Percentiles rank a stretch among this genome's conserved stretches.
phyloP scores from a whole-genome alignment of 768 basidiomycete species.

The Suillus americanus region DNA sequence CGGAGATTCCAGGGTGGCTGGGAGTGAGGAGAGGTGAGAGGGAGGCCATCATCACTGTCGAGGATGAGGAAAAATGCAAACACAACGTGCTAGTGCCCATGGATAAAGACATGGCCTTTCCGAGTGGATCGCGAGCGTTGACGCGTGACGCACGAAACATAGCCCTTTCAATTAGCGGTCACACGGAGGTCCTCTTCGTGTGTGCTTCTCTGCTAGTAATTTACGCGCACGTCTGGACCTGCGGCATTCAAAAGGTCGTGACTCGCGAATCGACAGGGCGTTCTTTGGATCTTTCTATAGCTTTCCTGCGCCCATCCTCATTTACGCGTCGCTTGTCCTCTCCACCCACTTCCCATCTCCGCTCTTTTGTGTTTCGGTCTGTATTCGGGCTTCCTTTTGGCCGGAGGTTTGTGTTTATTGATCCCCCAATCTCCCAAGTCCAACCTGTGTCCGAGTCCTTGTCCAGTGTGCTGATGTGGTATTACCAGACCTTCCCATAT shows the following conservation, averaged over 20 bases:
- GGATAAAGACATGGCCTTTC: neutral
- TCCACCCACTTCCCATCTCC: neutral
- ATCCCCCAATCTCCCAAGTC: neutral
- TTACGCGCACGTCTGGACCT: neutral
- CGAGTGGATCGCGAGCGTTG: neutral
- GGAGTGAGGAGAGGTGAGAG: neutral
- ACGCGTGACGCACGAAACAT: neutral
- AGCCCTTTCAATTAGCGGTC: neutral
- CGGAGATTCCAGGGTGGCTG: neutral
- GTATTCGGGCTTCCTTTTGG: neutral
- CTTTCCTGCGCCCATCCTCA: neutral
- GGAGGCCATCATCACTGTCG: neutral
- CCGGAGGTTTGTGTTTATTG: neutral
- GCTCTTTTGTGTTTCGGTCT: neutral
- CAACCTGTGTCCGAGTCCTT: no score
- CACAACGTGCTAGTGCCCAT: neutral
- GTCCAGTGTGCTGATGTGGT: no score
- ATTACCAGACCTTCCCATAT: neutral
- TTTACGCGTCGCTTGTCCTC: neutral
- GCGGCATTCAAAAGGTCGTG: neutral
- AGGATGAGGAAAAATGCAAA: neutral
- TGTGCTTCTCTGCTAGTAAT: neutral
- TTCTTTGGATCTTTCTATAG: neutral
- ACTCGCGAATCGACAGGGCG: neutral
- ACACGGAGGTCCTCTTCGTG: neutral